Evolutionary conservation across 306 rosid species (phyloP).

Genomic region (Urtica urens): DNA sequence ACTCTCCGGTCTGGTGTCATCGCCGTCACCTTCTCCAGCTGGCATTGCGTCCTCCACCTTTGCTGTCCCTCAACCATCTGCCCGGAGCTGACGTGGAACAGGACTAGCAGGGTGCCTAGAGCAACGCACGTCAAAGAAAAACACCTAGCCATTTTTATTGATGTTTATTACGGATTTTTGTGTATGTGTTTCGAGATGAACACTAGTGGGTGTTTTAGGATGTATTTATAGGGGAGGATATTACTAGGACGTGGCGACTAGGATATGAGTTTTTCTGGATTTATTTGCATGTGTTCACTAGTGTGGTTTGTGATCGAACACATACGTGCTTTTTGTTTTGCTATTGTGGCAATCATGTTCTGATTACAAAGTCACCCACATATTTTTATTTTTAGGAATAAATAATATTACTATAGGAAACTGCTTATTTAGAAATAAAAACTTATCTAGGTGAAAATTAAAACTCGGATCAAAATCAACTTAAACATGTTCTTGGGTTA

Average conservation of each 20-base stretch:
- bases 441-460: too few relatives aligned
- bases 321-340: not conserved
- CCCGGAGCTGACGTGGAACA: not conserved
- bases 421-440: too few relatives aligned
- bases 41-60: constrained; percentile 18
- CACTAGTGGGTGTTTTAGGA: not conserved
- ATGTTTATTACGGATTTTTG: too few relatives aligned
- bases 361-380: not conserved
- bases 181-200: not conserved
- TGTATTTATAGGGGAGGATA: not conserved
- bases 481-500: too few relatives aligned
- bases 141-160: not conserved
- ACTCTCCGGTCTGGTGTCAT: constrained; percentile 24
- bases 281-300: not conserved
- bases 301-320: not conserved
- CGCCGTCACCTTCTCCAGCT: constrained; percentile 16
- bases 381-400: too few relatives aligned
- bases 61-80: not conserved
- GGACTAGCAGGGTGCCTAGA: not conserved
- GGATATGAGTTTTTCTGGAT: not conserved
- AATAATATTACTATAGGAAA: too few relatives aligned
- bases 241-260: not conserved
- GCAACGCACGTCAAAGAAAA: not conserved
- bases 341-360: not conserved
- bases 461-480: too few relatives aligned